phyloP scores from a whole-genome alignment of 192 early-diverging fungal genomes.

The Chytriomyces sp. region DNA sequence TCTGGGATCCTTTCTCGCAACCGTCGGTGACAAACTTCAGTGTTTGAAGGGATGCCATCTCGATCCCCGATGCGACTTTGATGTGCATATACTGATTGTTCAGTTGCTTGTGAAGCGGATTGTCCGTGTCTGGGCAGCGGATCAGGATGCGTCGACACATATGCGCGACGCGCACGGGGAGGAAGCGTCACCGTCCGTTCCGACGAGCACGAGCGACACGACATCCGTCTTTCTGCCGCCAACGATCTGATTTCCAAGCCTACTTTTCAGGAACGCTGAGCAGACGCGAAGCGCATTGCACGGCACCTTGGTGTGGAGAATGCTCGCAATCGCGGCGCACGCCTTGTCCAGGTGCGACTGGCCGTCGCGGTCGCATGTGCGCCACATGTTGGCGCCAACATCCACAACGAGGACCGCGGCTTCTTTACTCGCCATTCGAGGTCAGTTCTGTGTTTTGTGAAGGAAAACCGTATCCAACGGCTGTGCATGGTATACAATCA shows the following conservation, averaged over 20 bases:
- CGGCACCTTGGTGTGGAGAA: slow-evolving; percentile 45
- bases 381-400: slow-evolving; percentile 49
- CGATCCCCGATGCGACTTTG: slow-evolving; percentile 25
- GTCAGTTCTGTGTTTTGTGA: too few relatives aligned
- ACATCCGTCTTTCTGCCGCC: slow-evolving; percentile 67
- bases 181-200: slow-evolving; percentile 53
- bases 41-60: slow-evolving; percentile 50
- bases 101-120: slow-evolving; percentile 49
- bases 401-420: slow-evolving; percentile 58
- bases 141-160: too few relatives aligned
- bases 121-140: not conserved
- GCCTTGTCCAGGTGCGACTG: slow-evolving; percentile 34
- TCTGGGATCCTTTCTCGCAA: slow-evolving; percentile 40
- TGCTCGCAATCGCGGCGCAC: slow-evolving; percentile 27
- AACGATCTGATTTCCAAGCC: slow-evolving; percentile 57
- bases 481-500: too few relatives aligned
- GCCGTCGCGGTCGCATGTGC: slow-evolving; percentile 27
- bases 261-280: not conserved
- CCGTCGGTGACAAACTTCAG: slow-evolving; percentile 51
- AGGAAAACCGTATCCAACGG: too few relatives aligned
- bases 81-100: slow-evolving; percentile 50
- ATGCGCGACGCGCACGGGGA: not conserved
- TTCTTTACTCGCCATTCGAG: slow-evolving; percentile 53
- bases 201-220: slow-evolving; percentile 59
- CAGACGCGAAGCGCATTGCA: not conserved